Evolutionary conservation across 495 filamentous ascomycete species (phyloP).

Genomic region (Hyaloscypha variabilis): DNA sequence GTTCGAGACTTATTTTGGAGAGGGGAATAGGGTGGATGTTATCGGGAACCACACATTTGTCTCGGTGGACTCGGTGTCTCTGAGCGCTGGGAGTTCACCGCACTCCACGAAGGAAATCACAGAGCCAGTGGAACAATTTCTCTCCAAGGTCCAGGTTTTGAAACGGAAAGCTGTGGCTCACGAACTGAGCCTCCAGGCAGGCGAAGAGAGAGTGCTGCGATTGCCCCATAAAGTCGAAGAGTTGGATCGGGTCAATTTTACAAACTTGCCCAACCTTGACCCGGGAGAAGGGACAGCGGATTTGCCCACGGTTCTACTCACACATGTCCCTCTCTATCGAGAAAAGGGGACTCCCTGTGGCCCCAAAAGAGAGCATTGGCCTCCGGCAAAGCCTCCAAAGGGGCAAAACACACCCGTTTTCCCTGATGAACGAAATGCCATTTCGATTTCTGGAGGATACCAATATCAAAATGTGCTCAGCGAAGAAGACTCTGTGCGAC

Average conservation of each 20-base stretch:
- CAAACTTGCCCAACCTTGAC: conserved; percentile 42
- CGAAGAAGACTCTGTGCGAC: conserved; percentile 66
- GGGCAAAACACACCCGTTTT: conserved; percentile 54
- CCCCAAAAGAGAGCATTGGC: conserved; percentile 81
- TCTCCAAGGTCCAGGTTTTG: conserved; percentile 58
- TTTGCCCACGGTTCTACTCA: conserved; percentile 83
- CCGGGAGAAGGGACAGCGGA: conserved; percentile 44
- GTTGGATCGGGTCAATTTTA: conserved; percentile 42
- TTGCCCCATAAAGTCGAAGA: conserved; percentile 58
- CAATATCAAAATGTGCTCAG: conserved; percentile 97
- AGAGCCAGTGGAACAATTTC: conserved; percentile 74
- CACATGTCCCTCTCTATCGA: conserved; percentile 89
- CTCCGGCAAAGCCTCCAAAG: conserved; percentile 64
- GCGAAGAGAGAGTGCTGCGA: conserved; percentile 46
- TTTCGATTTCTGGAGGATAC: conserved; percentile 75
- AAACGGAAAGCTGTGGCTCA: conserved; percentile 57
- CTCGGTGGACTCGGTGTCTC: conserved; percentile 82
- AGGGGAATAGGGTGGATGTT: conserved; percentile 83
- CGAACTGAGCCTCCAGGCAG: conserved; percentile 55
- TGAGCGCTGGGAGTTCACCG: conserved; percentile 69
- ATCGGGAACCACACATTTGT: conserved; percentile 96
- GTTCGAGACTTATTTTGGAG: conserved; percentile 88
- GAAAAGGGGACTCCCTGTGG: conserved; percentile 83
- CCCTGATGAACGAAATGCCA: conserved; percentile 76
- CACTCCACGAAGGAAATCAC: conserved; percentile 60